A percentile compares a stretch with the other conserved stretches of the same genome.
Conservation (phyloP, 2,329 filamentous ascomycete species). For the Boeremia lycopersici region DNA sequence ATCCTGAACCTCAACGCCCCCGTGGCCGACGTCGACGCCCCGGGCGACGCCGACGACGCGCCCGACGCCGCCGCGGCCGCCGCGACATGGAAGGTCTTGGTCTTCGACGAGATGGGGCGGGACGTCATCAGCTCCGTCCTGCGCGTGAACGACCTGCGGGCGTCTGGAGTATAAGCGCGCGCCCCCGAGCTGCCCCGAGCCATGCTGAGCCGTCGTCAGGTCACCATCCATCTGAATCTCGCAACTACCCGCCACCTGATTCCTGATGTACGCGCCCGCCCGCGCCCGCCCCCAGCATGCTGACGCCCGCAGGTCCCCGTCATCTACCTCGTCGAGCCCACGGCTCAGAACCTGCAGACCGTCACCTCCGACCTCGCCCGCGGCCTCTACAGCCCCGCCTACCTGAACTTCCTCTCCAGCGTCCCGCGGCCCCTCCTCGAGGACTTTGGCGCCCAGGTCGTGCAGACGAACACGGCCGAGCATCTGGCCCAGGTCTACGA, state of each 20-base stretch:
- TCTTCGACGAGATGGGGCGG: slow-evolving; percentile 89
- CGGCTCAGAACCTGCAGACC: slow-evolving; percentile 74
- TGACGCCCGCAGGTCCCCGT: slow-evolving; percentile 63
- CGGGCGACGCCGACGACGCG: slow-evolving; percentile 60
- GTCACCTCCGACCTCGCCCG: slow-evolving; percentile 87
- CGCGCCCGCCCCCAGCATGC: background rate
- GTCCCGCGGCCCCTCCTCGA: slow-evolving; percentile 89
- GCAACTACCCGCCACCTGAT: slow-evolving; percentile 83
- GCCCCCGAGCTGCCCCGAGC: background rate
- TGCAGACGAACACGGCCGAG: slow-evolving; percentile 81
- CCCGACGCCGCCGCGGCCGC: slow-evolving; percentile 21
- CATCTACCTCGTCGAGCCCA: slow-evolving; percentile 95
- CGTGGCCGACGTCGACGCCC: slow-evolving; percentile 59
- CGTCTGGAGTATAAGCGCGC: slow-evolving; percentile 69
- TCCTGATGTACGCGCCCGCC: slow-evolving; percentile 71
- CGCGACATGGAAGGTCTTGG: slow-evolving; percentile 64
- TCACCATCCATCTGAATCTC: slow-evolving; percentile 63
- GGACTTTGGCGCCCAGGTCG: slow-evolving; percentile 90
- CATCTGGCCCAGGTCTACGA: slow-evolving; percentile 92
- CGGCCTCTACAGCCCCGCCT: slow-evolving; percentile 83
- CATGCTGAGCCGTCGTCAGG: slow-evolving; percentile 71
- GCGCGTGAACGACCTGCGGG: slow-evolving; percentile 87
- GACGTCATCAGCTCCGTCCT: slow-evolving; percentile 98
- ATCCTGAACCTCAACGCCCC: slow-evolving; percentile 93
- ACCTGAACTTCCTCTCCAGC: slow-evolving; percentile 96